phyloP scores from a whole-genome alignment of 148 eudicot genomes.

The Polygonum aviculare region DNA sequence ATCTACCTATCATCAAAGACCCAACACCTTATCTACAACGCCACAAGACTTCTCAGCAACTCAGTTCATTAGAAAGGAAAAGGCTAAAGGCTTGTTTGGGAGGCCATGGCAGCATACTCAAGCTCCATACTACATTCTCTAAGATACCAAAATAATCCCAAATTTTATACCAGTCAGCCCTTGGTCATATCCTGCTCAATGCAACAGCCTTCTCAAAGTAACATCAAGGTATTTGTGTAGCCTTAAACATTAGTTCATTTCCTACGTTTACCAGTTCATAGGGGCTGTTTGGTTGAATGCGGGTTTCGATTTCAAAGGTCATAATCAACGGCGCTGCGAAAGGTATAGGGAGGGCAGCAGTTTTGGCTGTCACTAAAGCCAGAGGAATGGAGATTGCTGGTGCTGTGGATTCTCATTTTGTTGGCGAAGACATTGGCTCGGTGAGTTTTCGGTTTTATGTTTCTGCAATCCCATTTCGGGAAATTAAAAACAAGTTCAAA shows the following conservation, averaged over 20 bases:
- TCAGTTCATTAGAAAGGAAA: neutral
- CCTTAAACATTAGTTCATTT: neutral
- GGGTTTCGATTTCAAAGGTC: slow-evolving; percentile 28
- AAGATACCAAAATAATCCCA: neutral
- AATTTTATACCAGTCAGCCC: neutral
- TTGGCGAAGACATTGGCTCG: slow-evolving; percentile 85
- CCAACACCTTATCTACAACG: neutral
- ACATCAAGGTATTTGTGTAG: slow-evolving; percentile 46
- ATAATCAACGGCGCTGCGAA: slow-evolving; percentile 87
- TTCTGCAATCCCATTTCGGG: neutral
- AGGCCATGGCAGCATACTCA: slow-evolving; percentile 10
- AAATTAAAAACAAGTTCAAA: neutral
- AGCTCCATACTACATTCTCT: neutral
- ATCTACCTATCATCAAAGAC: neutral
- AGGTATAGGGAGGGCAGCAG: slow-evolving; percentile 90
- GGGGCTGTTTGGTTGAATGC: neutral
- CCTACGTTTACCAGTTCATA: neutral
- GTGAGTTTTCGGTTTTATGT: slow-evolving; percentile 12
- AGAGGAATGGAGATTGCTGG: slow-evolving; percentile 97
- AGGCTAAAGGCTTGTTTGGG: neutral
- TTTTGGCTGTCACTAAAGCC: slow-evolving; percentile 67
- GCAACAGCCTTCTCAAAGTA: slow-evolving; percentile 52
- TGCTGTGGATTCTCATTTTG: slow-evolving; percentile 58
- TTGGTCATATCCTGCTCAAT: slow-evolving; percentile 44
- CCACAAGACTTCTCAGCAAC: neutral